Percentiles rank a stretch among this genome's conserved stretches.
phyloP scores from a whole-genome alignment of 2,329 filamentous ascomycete species.

The Alternaria consortialis region DNA sequence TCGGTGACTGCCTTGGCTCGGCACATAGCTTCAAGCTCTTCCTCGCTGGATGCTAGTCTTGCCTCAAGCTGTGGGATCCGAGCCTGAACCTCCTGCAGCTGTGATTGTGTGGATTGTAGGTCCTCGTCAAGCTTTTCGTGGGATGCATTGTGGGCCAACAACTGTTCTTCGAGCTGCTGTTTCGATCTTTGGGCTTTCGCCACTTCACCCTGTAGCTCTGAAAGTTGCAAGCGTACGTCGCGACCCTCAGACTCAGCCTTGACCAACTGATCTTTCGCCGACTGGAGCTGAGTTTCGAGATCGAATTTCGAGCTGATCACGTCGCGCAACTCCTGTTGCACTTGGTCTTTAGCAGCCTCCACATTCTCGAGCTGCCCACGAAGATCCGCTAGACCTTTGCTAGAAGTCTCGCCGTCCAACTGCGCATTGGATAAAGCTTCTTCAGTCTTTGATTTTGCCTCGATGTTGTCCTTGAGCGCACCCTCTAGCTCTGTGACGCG shows the following conservation, averaged over 20 bases:
- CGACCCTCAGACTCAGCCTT: slow-evolving; percentile 20
- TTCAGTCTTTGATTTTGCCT: slow-evolving; percentile 19
- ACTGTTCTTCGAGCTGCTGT: slow-evolving; percentile 26
- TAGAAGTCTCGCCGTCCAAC: slow-evolving; percentile 19
- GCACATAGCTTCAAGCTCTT: slow-evolving; percentile 30
- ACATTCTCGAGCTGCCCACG: slow-evolving; percentile 14
- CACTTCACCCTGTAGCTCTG: slow-evolving; percentile 28
- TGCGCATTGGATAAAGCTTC: slow-evolving; percentile 15
- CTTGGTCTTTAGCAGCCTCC: slow-evolving; percentile 14
- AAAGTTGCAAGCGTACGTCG: slow-evolving; percentile 23
- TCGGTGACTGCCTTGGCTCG: slow-evolving; percentile 25
- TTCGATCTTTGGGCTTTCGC: slow-evolving; percentile 26
- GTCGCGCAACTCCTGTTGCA: slow-evolving; percentile 18
- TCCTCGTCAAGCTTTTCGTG: slow-evolving; percentile 26
- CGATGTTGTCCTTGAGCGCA: slow-evolving; percentile 8
- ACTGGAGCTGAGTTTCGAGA: slow-evolving; percentile 19
- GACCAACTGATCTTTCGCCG: slow-evolving; percentile 19
- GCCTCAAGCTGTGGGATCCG: slow-evolving; percentile 18
- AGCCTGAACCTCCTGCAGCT: slow-evolving; percentile 19
- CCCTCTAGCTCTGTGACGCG: slow-evolving; percentile 26
- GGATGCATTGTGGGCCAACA: slow-evolving; percentile 24
- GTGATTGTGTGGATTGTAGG: slow-evolving; percentile 24
- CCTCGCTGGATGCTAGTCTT: slow-evolving; percentile 23
- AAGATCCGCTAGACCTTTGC: slow-evolving; percentile 19
- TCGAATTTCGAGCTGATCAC: slow-evolving; percentile 5